Percentiles rank a stretch among this genome's conserved stretches.
Conservation (phyloP, 192 early-diverging fungal genomes). For the Physocladia obscura region DNA sequence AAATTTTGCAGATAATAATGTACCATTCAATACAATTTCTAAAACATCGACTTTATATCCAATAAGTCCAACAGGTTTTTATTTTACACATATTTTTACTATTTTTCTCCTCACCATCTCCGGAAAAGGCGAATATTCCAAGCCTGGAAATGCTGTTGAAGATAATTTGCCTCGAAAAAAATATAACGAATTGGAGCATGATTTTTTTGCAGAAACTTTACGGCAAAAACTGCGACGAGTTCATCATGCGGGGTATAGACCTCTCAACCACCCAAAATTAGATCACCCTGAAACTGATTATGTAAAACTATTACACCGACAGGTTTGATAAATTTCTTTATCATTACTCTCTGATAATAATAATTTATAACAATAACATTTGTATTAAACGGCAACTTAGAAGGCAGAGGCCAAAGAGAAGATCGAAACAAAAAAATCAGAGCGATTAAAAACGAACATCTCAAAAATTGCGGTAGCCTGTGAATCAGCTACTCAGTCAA, state of each 20-base stretch:
- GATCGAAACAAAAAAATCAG: too few species aligned
- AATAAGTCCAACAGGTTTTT: slow-evolving; percentile 20
- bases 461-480: slow-evolving; percentile 17
- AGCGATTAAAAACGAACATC: background rate
- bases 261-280: slow-evolving; percentile 25
- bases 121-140: background rate
- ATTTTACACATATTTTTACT: background rate
- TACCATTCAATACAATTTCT: background rate
- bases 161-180: slow-evolving; percentile 19
- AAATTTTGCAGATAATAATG: background rate
- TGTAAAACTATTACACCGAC: background rate
- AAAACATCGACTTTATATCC: slow-evolving; percentile 13
- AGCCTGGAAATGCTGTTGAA: background rate
- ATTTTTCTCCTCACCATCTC: too few species aligned
- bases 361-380: too few species aligned
- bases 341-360: background rate
- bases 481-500: background rate
- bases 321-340: background rate
- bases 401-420: too few species aligned
- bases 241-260: slow-evolving; percentile 22
- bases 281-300: slow-evolving; percentile 23
- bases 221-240: slow-evolving; percentile 29
- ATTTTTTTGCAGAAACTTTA: slow-evolving; percentile 38
- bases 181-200: slow-evolving; percentile 39
- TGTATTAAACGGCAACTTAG: too few species aligned